phyloP scores from a whole-genome alignment of 2,329 filamentous ascomycete species.

The Ceratocystis papillata region DNA sequence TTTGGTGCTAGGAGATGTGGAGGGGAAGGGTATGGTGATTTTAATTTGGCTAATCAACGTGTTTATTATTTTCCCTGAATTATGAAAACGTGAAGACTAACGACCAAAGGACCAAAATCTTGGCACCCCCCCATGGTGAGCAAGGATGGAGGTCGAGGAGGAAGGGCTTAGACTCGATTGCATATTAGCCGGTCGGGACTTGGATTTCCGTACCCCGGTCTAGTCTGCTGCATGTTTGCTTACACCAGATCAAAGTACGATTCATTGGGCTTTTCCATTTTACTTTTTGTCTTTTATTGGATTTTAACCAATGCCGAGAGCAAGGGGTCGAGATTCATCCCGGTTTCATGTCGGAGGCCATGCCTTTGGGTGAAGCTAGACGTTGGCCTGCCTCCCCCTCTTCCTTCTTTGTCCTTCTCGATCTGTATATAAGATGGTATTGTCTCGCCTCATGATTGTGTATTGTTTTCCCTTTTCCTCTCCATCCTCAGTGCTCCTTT shows the following conservation, averaged over 20 bases:
- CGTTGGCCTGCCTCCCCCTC: too few species aligned
- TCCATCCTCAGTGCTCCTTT: background rate
- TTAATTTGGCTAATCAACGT: background rate
- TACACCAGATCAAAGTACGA: background rate
- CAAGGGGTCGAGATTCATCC: background rate
- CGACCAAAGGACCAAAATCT: background rate
- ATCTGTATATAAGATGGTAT: conserved; percentile 9
- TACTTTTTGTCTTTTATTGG: background rate
- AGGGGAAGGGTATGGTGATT: background rate
- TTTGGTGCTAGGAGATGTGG: background rate
- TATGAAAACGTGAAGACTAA: background rate
- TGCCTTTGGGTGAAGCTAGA: background rate
- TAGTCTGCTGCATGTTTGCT: background rate
- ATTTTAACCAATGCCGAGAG: background rate
- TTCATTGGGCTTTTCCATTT: background rate
- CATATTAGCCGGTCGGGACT: background rate
- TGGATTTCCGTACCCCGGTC: background rate
- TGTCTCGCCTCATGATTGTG: background rate
- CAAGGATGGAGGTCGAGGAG: background rate
- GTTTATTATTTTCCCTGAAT: background rate
- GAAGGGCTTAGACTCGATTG: background rate
- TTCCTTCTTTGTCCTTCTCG: background rate
- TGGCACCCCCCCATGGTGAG: background rate
- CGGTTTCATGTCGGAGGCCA: background rate
- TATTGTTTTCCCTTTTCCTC: background rate